Base-by-base conservation (phyloP, 805 yeast genomes). In the Torulaspora gathmanii region DNA sequence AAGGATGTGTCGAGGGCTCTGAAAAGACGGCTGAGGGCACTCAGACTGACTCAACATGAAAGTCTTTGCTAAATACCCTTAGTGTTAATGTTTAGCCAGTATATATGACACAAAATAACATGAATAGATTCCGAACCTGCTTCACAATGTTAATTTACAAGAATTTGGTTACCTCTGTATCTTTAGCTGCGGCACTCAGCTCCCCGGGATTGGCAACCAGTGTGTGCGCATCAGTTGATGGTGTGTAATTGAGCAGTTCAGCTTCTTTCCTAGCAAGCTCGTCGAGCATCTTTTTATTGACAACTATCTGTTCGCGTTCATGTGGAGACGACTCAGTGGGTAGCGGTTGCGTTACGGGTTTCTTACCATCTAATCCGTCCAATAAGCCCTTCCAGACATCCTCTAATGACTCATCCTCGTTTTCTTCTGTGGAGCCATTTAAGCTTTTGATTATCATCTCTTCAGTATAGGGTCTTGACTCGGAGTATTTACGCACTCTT, bases 191-290 rank as follows among this genome's bases (percentile, higher is more conserved):
- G 6, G 60, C 64, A 8, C 57, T 61, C 23, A 68, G 58, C 12
- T 69, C 72, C 12, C 75, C 75, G 2, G 74, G 72, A 2, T 47
- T 60, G 28, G 67, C 70, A 13, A 69, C 70, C 11, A 70, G 62
- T 4, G 68, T 47, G 46, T 70, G 73, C 8, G 54, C 46, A 11
- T 63, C 64, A 10, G 70, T 66, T 3, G 61, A 55, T 3, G 68
- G 58, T 34, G 53, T 54, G 40, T 61, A 68, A 11, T 57, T 55
- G 4, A 50, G 17, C 4, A 58, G 44, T 20, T 68, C 62, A 39
- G 60, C 62, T 20, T 60, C 57, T 27, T 44, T 47, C 28, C 50
- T 48, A 5, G 47, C 54, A 19, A 56, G 53, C 10, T 49, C 42
- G 8, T 49, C 38, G 16, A 59, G 33, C 11, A 44, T 12, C 3